Evolutionary conservation across 2,329 filamentous ascomycete genomes (phyloP), one percentile per base, ranked within the genome.

Genomic region (Sarocladium oryzae): DNA sequence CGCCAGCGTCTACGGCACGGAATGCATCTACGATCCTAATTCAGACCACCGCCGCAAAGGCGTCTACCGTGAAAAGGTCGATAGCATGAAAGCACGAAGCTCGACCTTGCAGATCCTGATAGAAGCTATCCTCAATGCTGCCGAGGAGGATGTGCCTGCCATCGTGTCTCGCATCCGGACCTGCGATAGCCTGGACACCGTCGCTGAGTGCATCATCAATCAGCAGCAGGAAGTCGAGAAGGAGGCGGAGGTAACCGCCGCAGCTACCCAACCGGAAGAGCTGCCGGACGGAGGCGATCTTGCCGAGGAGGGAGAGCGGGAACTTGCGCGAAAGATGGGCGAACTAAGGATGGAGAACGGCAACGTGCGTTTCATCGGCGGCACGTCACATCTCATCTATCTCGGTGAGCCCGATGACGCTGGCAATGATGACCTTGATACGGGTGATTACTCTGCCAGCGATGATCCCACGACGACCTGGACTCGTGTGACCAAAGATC

Each of bases 31-130:
- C 74, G 92, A 97, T 64, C 92, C 91, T 3, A 95, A 91, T 64
- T 96, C 91, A 53, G 93, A 99, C 66, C 91, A 96, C 66, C 86
- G 93, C 48, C 85, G 93, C 49, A 97, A 97, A 67, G 93, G 93
- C 54, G 93, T 97, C 46, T 97, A 97, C 68, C 91, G 92, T 63
- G 90, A 96, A 69, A 93, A 96, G 67, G 82, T 87, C 21, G 91
- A 96, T 66, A 89, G 82, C 63, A 78, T 92, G 66, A 95, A 95
- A 70, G 91, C 90, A 20, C 84, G 84, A 56, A 89, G 85, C 61
- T 88, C 89, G 32, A 97, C 92, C 1, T 74, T 97, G 51, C 89
- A 96, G 65, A 90, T 90, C n/a, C 75, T 97, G 33, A 84, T 97
- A 55, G 89, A 96, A 62, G 90, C 92, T 45, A 89, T 99, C 49